Base-by-base conservation (phyloP, 2,329 filamentous ascomycete species). In the Pseudodiploospora longispora region DNA sequence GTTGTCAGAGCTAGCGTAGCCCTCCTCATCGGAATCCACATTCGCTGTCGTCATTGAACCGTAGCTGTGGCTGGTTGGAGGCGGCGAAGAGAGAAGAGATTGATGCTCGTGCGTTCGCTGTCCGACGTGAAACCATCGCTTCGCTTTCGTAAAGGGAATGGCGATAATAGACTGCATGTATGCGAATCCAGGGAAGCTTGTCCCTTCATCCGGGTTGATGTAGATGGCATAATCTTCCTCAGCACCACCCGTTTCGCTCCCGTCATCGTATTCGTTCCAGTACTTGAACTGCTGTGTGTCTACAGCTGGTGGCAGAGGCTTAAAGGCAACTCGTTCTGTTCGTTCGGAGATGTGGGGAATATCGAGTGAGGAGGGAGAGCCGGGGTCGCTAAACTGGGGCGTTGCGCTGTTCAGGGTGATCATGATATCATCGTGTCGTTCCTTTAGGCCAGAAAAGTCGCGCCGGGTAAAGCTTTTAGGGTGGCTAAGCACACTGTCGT, bases 241-340 rank as follows among this genome's bases (percentile, higher is more conserved):
- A 10, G 72, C 66, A 3, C 74, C 79, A 40, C 72, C 76, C 3
- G 65, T 68, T 43, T 89, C 85, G 59, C 87, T 88, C 6, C 85
- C 85, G 58, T 90, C 68, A 52, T 94, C 87, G 61, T 91, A 93
- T 61, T 94, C 87, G 61, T 87, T 91, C 87, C 87, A 94, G 59
- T 91, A 93, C 38, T 70, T 68, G 10, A 64, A 55, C 41, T 60
- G 59, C 6, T 60, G 53, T 6, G 54, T 43, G 32, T 54, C 48
- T 10, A 53, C 46, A 5, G 62, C 52, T 7, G 60, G 57, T 3
- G 62, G 61, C 3, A 65, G 51, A 12, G 55, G 52, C 5, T 61
- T 56, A 43, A 65, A 65, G 30, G 49, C 49, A 41, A 55, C 53
- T 28, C 48, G 56, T 3, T 30, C 40, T 9, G 47, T 38, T n/a